Evolutionary conservation across 768 basidiomycete genomes (phyloP).

Genomic region (Cyclocybe cylindracea): DNA sequence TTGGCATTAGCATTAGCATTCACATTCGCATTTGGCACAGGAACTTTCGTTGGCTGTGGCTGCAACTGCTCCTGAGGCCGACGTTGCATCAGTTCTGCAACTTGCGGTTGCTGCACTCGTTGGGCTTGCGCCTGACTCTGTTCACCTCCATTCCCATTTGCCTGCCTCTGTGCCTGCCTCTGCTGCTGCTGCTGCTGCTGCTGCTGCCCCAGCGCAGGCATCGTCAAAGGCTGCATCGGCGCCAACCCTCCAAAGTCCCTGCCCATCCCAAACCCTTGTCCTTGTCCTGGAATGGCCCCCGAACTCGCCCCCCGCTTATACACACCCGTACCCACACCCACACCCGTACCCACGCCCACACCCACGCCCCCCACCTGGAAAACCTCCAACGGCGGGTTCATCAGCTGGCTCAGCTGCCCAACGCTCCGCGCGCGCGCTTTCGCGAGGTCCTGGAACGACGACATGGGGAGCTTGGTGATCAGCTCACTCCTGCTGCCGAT

Average conservation of each 20-base stretch:
- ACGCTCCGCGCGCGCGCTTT: conserved; percentile 35
- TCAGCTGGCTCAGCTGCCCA: conserved; percentile 65
- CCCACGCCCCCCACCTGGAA: conserved; percentile 53
- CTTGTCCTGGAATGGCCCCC: conserved; percentile 39
- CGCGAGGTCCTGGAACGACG: conserved; percentile 61
- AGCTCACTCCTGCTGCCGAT: conserved; percentile 52
- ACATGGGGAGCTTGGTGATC: conserved; percentile 69
- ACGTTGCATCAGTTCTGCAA: neutral
- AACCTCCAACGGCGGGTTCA: conserved; percentile 69
- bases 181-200: conserved; percentile 6
- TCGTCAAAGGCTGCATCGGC: no score
- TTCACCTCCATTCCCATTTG: no score
- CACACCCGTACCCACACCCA: no score
- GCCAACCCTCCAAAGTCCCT: conserved; percentile 6
- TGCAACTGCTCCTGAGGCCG: neutral
- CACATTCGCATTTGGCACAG: no score
- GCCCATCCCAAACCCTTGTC: no score
- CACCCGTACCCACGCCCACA: no score
- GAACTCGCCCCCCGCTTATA: conserved; percentile 52
- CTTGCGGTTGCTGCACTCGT: no score
- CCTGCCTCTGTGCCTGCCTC: no score
- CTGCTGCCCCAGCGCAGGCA: neutral
- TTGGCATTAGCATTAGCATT: conserved; percentile 1
- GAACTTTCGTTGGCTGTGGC: no score
- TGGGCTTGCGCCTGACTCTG: no score